phyloP scores from a whole-genome alignment of 768 basidiomycete species.

The Termitomyces sp. region DNA sequence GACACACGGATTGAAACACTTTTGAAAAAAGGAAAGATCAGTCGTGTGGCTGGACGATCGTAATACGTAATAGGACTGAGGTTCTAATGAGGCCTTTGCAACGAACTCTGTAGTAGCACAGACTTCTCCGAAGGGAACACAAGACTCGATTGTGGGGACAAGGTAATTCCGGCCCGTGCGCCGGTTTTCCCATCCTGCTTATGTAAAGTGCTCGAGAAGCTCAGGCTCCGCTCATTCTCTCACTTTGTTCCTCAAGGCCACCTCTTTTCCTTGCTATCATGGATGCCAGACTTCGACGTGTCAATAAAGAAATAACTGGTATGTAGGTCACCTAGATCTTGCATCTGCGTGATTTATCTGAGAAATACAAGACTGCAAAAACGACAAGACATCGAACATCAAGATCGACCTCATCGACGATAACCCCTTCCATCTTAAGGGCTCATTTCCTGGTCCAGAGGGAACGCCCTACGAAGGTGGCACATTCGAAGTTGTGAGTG shows the following conservation, averaged over 20 bases:
- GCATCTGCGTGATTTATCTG: background rate
- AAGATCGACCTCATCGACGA: conserved; percentile 83
- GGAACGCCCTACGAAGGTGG: conserved; percentile 94
- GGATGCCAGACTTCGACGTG: conserved; percentile 85
- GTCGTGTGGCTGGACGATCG: too few relatives aligned
- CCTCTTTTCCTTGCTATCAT: conserved; percentile 30
- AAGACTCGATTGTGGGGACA: too few relatives aligned
- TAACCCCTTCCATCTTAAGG: conserved; percentile 87
- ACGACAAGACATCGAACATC: conserved; percentile 87
- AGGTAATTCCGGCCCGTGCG: background rate
- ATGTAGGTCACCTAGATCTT: conserved; percentile 12
- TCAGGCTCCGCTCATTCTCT: conserved; percentile 1
- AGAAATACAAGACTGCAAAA: conserved; percentile 73
- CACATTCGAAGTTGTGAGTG: conserved; percentile 81
- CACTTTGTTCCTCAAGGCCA: background rate
- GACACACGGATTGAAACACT: too few relatives aligned
- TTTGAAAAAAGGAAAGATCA: too few relatives aligned
- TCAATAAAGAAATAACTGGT: conserved; percentile 94
- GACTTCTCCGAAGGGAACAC: too few relatives aligned
- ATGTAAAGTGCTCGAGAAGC: conserved; percentile 1
- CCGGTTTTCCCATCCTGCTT: background rate
- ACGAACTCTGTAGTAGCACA: too few relatives aligned
- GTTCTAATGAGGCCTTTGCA: too few relatives aligned
- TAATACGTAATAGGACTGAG: too few relatives aligned
- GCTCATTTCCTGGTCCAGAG: conserved; percentile 87